Percentiles rank a stretch among this genome's conserved stretches.
These are phyloP conservation scores for Bombardia bombarda DNA, from an alignment of 495 filamentous ascomycete genomes.

Conservation along the genomic window DNA sequence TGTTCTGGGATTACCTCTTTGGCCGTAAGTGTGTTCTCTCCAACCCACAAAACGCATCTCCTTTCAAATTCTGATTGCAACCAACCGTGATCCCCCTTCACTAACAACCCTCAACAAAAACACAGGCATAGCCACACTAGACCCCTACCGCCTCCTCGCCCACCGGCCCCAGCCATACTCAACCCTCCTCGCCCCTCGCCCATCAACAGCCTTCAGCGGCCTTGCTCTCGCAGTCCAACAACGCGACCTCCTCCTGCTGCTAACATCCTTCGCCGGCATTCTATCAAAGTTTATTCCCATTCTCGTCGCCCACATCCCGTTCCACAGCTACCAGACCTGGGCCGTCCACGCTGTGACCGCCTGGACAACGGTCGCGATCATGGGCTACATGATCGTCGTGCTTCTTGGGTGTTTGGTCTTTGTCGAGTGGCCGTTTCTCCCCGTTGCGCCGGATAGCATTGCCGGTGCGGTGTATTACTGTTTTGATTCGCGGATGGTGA, in stretches of 20 bases:
- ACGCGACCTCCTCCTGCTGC: no score
- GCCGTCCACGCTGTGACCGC: not conserved
- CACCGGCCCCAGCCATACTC: no score
- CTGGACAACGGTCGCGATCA: not conserved
- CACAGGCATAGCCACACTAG: no score
- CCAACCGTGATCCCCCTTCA: no score
- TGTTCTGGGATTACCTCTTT: constrained; percentile 1
- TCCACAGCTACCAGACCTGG: constrained; percentile 1
- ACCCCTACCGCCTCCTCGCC: no score
- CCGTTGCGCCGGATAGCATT: not conserved
- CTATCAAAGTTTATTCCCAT: not conserved
- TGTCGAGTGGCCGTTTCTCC: not conserved
- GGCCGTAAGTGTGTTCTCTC: no score
- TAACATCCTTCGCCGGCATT: not conserved
- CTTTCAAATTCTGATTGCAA: no score
- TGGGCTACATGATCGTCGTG: not conserved
- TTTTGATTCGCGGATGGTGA: not conserved
- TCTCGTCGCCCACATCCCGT: not conserved
- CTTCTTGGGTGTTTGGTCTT: not conserved
- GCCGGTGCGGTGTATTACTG: not conserved
- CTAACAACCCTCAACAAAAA: no score
- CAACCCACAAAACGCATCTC: no score
- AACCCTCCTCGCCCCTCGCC: no score
- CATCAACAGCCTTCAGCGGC: no score
- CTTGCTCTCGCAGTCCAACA: no score